A percentile compares a stretch with the other conserved stretches of the same genome.
These are phyloP conservation scores for Fragaria ananassa DNA, from an alignment of 306 rosid genomes.

Conservation along the genomic window DNA sequence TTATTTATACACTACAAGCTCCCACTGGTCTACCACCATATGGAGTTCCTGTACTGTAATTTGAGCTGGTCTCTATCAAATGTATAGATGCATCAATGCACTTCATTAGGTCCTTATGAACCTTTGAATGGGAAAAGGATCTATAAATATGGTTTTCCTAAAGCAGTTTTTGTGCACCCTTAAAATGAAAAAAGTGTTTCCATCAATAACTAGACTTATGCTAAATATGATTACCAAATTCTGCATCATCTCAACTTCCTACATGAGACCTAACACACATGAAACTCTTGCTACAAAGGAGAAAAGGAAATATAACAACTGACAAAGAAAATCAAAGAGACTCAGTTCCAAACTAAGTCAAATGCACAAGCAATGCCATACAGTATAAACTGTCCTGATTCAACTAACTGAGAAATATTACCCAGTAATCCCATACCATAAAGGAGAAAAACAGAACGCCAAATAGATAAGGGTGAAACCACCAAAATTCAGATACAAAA, in stretches of 20 bases:
- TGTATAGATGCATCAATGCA: too few relatives aligned
- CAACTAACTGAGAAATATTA: not conserved
- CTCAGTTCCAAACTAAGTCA: not conserved
- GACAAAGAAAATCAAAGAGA: not conserved
- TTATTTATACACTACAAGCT: not conserved
- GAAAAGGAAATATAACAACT: not conserved
- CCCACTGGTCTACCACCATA: not conserved
- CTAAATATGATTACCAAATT: not conserved
- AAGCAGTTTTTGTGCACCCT: not conserved
- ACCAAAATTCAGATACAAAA: not conserved
- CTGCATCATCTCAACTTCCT: not conserved
- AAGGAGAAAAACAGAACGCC: not conserved
- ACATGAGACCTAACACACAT: not conserved
- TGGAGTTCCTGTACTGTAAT: not conserved
- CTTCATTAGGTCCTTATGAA: not conserved
- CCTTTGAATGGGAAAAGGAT: not conserved
- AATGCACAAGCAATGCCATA: not conserved
- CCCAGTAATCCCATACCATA: not conserved
- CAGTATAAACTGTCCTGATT: not conserved
- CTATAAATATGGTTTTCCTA: not conserved
- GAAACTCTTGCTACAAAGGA: not conserved
- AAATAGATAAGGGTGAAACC: not conserved
- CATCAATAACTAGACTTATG: not conserved
- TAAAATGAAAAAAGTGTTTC: not conserved
- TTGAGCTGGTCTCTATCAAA: too few relatives aligned